A percentile compares a stretch with the other conserved stretches of the same genome.
phyloP scores from a whole-genome alignment of 148 eudicot genomes.

The Persicaria tinctoria region DNA sequence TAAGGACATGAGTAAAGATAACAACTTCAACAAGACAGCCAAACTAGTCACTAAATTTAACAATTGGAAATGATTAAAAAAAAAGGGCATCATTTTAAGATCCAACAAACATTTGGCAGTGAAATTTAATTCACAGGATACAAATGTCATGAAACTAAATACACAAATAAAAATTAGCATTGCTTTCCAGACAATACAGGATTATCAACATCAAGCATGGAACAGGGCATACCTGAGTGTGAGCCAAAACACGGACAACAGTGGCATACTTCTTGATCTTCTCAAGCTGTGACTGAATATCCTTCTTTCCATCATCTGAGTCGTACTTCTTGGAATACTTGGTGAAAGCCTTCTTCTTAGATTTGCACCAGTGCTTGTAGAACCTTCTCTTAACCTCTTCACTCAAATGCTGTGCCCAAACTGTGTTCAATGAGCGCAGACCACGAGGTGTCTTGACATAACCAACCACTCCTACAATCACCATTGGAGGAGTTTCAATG shows the following conservation, averaged over 20 bases:
- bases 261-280: conserved; percentile 63
- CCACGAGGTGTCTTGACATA: conserved; percentile 78
- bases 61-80: too few relatives aligned
- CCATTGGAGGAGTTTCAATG: conserved; percentile 72
- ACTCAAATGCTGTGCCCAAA: conserved; percentile 75
- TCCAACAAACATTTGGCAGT: too few relatives aligned
- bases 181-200: too few relatives aligned
- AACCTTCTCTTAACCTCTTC: conserved; percentile 69
- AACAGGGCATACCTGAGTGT: conserved; percentile 55
- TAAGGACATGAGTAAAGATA: too few relatives aligned
- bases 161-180: too few relatives aligned
- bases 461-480: conserved; percentile 64
- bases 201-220: neutral
- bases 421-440: conserved; percentile 71
- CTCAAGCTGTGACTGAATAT: conserved; percentile 62
- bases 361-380: conserved; percentile 30
- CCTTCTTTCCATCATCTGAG: conserved; percentile 67
- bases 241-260: conserved; percentile 72
- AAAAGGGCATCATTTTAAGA: too few relatives aligned
- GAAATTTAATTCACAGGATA: too few relatives aligned
- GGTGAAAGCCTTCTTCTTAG: conserved; percentile 70
- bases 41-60: too few relatives aligned
- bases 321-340: conserved; percentile 59
- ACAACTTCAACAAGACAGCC: neutral
- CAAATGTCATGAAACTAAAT: too few relatives aligned